phyloP scores from a whole-genome alignment of 2,329 filamentous ascomycete species.

The Cryphonectria japonica region DNA sequence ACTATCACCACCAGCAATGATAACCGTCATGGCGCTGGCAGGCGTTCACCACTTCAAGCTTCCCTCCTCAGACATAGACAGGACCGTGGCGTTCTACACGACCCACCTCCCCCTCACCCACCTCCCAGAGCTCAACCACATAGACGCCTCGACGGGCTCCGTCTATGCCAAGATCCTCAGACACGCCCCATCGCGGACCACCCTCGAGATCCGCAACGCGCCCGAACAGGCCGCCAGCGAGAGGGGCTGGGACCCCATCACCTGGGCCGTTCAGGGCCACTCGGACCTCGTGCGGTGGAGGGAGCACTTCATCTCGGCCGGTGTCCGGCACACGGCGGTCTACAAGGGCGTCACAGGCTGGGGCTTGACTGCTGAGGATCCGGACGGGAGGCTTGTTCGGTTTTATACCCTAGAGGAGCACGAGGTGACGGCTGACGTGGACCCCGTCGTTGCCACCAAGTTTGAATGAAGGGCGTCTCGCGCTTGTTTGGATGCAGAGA shows the following conservation, averaged over 20 bases:
- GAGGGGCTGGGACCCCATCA: conserved; percentile 7
- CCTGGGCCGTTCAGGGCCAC: background rate
- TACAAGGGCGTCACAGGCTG: background rate
- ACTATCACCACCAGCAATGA: background rate
- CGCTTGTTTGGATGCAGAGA: background rate
- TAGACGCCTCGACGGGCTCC: background rate
- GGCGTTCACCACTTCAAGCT: conserved; percentile 13
- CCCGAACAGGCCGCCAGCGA: conserved; percentile 1
- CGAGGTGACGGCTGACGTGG: background rate
- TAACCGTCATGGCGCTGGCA: background rate
- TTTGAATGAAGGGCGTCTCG: background rate
- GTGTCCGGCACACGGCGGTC: background rate
- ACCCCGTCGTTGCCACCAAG: background rate
- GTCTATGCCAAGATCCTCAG: conserved; percentile 11
- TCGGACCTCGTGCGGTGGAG: background rate
- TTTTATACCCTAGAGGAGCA: conserved; percentile 9
- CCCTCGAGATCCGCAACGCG: conserved; percentile 2
- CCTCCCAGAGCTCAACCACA: background rate
- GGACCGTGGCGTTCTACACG: background rate
- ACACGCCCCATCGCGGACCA: background rate
- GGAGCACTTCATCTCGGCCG: background rate
- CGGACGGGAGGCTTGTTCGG: conserved; percentile 8
- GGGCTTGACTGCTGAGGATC: background rate
- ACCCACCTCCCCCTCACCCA: conserved; percentile 2
- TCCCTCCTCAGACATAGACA: conserved; percentile 6